These are phyloP conservation scores for Guyanaporus albipodus DNA, from an alignment of 768 basidiomycete genomes.

Conservation along the genomic window DNA sequence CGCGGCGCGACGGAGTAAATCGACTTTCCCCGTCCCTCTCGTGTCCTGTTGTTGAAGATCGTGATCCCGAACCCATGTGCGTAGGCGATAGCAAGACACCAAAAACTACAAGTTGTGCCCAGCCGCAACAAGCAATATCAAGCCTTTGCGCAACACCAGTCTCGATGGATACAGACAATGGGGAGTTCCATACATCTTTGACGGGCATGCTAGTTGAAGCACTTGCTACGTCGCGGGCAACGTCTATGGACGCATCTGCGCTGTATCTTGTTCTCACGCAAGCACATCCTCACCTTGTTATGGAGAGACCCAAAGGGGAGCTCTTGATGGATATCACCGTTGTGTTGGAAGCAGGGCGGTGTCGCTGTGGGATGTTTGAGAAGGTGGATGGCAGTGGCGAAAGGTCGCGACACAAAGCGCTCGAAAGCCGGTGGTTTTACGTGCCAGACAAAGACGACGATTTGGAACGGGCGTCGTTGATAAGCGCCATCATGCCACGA, in stretches of 20 bases:
- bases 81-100: slow-evolving; percentile 4
- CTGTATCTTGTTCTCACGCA: slow-evolving; percentile 51
- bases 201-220: slow-evolving; percentile 68
- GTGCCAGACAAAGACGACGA: slow-evolving; percentile 69
- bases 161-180: slow-evolving; percentile 14
- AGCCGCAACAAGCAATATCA: neutral
- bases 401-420: slow-evolving; percentile 51
- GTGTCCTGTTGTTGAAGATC: neutral
- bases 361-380: slow-evolving; percentile 61
- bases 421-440: slow-evolving; percentile 60
- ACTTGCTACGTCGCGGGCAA: slow-evolving; percentile 69
- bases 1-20: neutral
- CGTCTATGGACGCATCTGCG: slow-evolving; percentile 53
- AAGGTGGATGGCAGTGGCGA: slow-evolving; percentile 64
- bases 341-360: slow-evolving; percentile 44
- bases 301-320: slow-evolving; percentile 32
- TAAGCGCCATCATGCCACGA: slow-evolving; percentile 71
- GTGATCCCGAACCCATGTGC: neutral
- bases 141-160: neutral
- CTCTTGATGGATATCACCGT: slow-evolving; percentile 49
- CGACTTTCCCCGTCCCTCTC: slow-evolving; percentile 11
- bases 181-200: slow-evolving; percentile 40
- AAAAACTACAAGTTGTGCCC: neutral
- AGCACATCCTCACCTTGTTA: slow-evolving; percentile 49
- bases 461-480: slow-evolving; percentile 61